A percentile compares a stretch with the other conserved stretches of the same genome.
These are phyloP conservation scores for Pythium biforme DNA, from an alignment of 352 stramenopile genomes.

Conservation along the genomic window DNA sequence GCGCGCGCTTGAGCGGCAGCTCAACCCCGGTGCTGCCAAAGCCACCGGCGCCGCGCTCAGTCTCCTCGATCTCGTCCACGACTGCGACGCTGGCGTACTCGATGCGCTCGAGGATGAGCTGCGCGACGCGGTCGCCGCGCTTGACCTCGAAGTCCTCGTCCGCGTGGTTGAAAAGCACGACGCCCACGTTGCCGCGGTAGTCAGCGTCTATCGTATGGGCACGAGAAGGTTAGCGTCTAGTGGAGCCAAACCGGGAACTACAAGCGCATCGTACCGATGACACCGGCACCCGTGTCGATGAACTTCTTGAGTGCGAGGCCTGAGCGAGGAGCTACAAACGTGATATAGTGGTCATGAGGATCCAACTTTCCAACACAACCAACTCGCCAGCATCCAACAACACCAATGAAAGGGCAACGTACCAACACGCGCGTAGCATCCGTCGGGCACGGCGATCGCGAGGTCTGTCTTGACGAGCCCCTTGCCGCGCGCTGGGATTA, in stretches of 20 bases:
- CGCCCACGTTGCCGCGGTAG: slow-evolving; percentile 97
- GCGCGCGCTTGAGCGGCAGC: slow-evolving; percentile 51
- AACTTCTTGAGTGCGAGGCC: slow-evolving; percentile 97
- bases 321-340: slow-evolving; percentile 66
- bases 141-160: slow-evolving; percentile 94
- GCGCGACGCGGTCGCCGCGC: slow-evolving; percentile 95
- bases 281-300: slow-evolving; percentile 97
- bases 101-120: slow-evolving; percentile 98
- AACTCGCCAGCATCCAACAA: no score
- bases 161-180: slow-evolving; percentile 99
- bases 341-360: no score
- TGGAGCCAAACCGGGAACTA: neutral
- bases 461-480: slow-evolving; percentile 97
- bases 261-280: slow-evolving; percentile 77
- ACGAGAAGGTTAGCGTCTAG: neutral
- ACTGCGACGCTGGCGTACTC: slow-evolving; percentile 89
- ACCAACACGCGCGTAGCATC: slow-evolving; percentile 95
- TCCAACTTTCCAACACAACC: neutral
- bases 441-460: slow-evolving; percentile 91
- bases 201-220: slow-evolving; percentile 83
- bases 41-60: slow-evolving; percentile 90
- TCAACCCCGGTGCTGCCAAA: slow-evolving; percentile 95
- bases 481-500: slow-evolving; percentile 91
- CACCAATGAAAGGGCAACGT: slow-evolving; percentile 17
- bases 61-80: slow-evolving; percentile 95